Evolutionary conservation across 2,329 filamentous ascomycete species (phyloP).

Genomic region (Claviceps sp.): DNA sequence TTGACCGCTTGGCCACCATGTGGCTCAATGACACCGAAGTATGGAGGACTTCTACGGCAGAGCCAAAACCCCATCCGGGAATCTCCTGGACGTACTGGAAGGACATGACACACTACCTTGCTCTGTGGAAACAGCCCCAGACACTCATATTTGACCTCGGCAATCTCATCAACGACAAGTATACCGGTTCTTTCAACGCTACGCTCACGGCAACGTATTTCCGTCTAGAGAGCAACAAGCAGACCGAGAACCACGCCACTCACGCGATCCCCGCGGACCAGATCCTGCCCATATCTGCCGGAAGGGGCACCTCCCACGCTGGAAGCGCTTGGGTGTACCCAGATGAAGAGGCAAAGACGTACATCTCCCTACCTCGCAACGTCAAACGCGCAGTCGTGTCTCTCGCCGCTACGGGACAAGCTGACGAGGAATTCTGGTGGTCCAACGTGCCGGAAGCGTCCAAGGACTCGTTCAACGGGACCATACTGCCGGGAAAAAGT

Average conservation of each 20-base stretch:
- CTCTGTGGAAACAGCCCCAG: conserved; percentile 55
- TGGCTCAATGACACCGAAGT: conserved; percentile 67
- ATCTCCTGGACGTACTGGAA: conserved; percentile 68
- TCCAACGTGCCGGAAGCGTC: conserved; percentile 56
- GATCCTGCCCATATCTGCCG: conserved; percentile 54
- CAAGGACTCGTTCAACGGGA: conserved; percentile 41
- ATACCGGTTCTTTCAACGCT: conserved; percentile 61
- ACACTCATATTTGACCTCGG: conserved; percentile 70
- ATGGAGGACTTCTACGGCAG: conserved; percentile 73
- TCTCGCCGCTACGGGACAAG: conserved; percentile 65
- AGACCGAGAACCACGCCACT: not conserved
- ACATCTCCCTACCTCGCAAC: conserved; percentile 50
- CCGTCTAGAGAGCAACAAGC: conserved; percentile 13
- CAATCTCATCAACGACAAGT: conserved; percentile 55
- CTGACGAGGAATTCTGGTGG: conserved; percentile 76
- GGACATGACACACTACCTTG: conserved; percentile 60
- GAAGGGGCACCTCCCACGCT: conserved; percentile 24
- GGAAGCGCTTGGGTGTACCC: conserved; percentile 59
- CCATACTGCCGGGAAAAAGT: conserved; percentile 51
- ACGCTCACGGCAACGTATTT: conserved; percentile 66
- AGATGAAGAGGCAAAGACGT: conserved; percentile 42
- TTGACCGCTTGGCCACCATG: conserved; percentile 62
- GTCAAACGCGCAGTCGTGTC: conserved; percentile 57
- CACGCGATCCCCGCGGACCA: conserved; percentile 37
- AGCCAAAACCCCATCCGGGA: conserved; percentile 51